A percentile compares a stretch with the other conserved stretches of the same genome.
Conservation (phyloP, 2,329 filamentous ascomycete species). For the Chaetoscypha palmicola region DNA sequence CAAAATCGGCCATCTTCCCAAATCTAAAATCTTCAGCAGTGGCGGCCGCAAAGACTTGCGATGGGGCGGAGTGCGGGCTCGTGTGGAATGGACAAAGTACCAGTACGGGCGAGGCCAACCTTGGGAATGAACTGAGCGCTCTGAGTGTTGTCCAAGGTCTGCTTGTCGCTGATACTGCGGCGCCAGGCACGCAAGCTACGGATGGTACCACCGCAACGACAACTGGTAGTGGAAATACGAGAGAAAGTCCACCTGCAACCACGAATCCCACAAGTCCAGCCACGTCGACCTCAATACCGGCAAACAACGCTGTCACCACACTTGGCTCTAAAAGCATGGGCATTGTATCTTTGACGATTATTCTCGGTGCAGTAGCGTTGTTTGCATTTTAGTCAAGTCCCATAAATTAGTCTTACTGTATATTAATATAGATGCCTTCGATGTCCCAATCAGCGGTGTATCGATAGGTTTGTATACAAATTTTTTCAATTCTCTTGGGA, state of each 20-base stretch:
- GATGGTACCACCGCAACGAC: constrained; percentile 39
- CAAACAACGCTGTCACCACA: constrained; percentile 3
- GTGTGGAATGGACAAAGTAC: constrained; percentile 51
- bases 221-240: no score
- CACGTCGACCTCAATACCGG: neutral
- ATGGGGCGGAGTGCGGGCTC: constrained; percentile 57
- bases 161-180: constrained; percentile 27
- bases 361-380: neutral
- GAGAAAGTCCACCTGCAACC: no score
- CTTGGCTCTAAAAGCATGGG: neutral
- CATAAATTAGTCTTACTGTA: no score
- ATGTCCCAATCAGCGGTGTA: no score
- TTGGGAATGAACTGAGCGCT: constrained; percentile 47
- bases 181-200: constrained; percentile 38
- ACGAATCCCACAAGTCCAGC: neutral
- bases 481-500: no score
- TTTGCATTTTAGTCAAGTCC: neutral
- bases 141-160: constrained; percentile 42
- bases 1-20: constrained; percentile 46
- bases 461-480: no score
- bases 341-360: neutral
- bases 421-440: no score
- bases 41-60: constrained; percentile 56
- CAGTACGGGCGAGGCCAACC: constrained; percentile 35
- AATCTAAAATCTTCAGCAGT: constrained; percentile 50